Percentiles rank a stretch among this genome's conserved stretches.
Evolutionary conservation across 306 rosid genomes (phyloP).

Genomic region (Cicer chorassanicum): DNA sequence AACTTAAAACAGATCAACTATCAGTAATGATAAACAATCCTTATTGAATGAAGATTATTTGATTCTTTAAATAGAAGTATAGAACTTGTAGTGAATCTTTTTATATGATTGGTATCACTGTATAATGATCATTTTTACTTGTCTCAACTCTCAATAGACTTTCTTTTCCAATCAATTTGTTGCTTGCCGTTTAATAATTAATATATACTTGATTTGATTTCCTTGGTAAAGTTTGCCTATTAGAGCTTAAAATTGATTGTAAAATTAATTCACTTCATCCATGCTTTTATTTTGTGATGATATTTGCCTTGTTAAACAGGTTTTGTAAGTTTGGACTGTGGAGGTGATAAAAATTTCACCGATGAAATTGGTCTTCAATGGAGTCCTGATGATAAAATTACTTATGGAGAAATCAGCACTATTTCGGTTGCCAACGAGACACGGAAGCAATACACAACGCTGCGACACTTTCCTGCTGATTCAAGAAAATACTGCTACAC

Average conservation of each 20-base stretch:
- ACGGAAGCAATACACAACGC: slow-evolving; percentile 69
- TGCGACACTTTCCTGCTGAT: slow-evolving; percentile 90
- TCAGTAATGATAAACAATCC: background rate
- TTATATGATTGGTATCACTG: slow-evolving; percentile 8
- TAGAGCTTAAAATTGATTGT: slow-evolving; percentile 23
- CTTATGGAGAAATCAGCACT: slow-evolving; percentile 61
- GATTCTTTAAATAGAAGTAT: slow-evolving; percentile 4
- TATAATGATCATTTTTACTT: background rate
- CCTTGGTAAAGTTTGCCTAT: slow-evolving; percentile 10
- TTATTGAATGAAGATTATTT: slow-evolving; percentile 30
- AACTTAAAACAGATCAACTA: slow-evolving; percentile 15
- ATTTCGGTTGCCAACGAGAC: slow-evolving; percentile 76
- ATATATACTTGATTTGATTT: slow-evolving; percentile 11
- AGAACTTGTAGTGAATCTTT: background rate
- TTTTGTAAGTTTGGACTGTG: slow-evolving; percentile 94
- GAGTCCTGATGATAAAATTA: slow-evolving; percentile 68
- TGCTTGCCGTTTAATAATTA: background rate
- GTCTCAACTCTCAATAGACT: background rate
- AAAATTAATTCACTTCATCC: slow-evolving; percentile 15
- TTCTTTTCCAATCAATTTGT: slow-evolving; percentile 4
- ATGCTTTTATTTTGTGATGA: slow-evolving; percentile 25
- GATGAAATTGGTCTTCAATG: slow-evolving; percentile 84
- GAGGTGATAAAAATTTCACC: slow-evolving; percentile 70
- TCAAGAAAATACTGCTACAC: slow-evolving; percentile 87
- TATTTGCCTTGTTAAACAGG: slow-evolving; percentile 56